Evolutionary conservation across 1,139 yeast species (phyloP), one percentile per base, ranked within the genome.

Genomic region (Saccharomycopsis hybrid): DNA sequence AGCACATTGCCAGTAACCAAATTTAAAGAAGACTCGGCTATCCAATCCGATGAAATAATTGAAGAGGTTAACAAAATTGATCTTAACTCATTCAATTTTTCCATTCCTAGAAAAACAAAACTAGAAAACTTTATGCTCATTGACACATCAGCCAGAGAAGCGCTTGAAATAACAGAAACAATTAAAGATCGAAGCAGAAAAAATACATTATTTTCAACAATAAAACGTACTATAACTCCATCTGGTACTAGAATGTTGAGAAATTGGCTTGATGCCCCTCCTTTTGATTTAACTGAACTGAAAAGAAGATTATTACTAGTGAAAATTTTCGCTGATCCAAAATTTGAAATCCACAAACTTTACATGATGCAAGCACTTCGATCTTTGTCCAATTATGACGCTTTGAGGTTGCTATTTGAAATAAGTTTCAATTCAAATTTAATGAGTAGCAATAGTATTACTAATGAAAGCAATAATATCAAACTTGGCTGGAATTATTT

Each of bases 211-310:
- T 67, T 86, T 9, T 76, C 79, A 18, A 74, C 87, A 0, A 74
- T 92, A 5, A 77, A 78, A 53, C 68, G 84, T 50, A 92, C 97
- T 0, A 77, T 77, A 1, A 88, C 98, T 0, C 74, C 82, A 1
- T 80, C 95, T 0, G 98, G 98, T 0, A 70, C 95, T 0, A 70
- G 98, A 45, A 61, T 85, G 27, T 67, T 92, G 24, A 76, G 82
- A 2, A 82, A 82, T 49, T 89, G 97, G 97, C 66, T 92, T 2
- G 74, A 86, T 25, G 81, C 90, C 0, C 99, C 99, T 0, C 73
- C 86, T 0, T 71, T 85, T 3, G 77, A 83, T 57, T 58, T 77
- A 0, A 59, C 61, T 0, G 84, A 77, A 54, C 79, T 92, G 27
- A 63, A 65, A 28, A 59, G 63, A 24, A 72, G 99, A 33, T 95